Evolutionary conservation across 2,329 filamentous ascomycete genomes (phyloP).

Genomic region (Paracorniculantispora psalliotae): DNA sequence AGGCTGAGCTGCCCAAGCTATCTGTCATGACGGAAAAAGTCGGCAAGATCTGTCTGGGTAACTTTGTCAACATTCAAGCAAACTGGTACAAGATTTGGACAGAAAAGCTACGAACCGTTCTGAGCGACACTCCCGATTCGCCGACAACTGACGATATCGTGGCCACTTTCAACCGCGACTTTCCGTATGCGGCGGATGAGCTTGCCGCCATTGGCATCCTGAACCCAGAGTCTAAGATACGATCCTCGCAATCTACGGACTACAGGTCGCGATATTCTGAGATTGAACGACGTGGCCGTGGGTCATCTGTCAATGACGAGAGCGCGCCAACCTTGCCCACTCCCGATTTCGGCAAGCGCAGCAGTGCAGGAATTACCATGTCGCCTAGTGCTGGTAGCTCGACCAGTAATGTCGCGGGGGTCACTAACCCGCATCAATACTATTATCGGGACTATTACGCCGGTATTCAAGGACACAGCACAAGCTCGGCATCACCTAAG

Average conservation of each 20-base stretch:
- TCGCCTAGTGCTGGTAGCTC: constrained; percentile 40
- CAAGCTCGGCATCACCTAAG: constrained; percentile 53
- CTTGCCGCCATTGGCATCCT: constrained; percentile 69
- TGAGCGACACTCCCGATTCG: constrained; percentile 58
- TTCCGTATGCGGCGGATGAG: constrained; percentile 67
- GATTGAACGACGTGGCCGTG: constrained; percentile 48
- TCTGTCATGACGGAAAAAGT: constrained; percentile 77
- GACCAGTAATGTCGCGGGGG: constrained; percentile 24
- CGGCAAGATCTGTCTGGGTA: constrained; percentile 75
- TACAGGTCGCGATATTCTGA: constrained; percentile 46
- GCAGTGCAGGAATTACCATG: constrained; percentile 62
- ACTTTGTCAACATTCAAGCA: constrained; percentile 79
- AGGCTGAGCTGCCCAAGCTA: constrained; percentile 83
- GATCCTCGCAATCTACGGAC: constrained; percentile 53
- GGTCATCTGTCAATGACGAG: constrained; percentile 59
- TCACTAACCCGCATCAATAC: constrained; percentile 49
- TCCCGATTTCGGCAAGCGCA: constrained; percentile 60
- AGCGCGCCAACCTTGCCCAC: constrained; percentile 58
- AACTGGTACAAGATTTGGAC: constrained; percentile 81
- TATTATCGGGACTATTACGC: constrained; percentile 53
- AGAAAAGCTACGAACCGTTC: constrained; percentile 71
- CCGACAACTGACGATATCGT: constrained; percentile 70
- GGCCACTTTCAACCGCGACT: constrained; percentile 73
- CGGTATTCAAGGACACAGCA: constrained; percentile 36
- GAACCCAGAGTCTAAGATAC: constrained; percentile 64